Conservation (phyloP, 768 basidiomycete species). For the Auriscalpium orientale region DNA sequence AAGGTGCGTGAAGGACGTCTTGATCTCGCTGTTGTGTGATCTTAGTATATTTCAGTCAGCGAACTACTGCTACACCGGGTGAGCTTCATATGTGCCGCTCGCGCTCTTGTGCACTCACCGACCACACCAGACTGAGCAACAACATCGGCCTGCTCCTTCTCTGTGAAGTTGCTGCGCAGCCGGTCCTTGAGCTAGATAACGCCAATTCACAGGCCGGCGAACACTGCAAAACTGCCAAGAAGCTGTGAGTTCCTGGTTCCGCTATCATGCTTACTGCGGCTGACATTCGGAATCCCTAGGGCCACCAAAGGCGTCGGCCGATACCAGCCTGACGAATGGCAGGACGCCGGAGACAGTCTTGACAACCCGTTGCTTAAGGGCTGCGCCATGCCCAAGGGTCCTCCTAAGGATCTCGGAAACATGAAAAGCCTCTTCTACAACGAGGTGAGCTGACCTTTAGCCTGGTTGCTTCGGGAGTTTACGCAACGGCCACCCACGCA, state of each 20-base stretch:
- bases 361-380: slow-evolving; percentile 43
- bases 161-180: slow-evolving; percentile 53
- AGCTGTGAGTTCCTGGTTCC: background rate
- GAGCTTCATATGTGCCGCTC: slow-evolving; percentile 14
- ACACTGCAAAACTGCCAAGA: slow-evolving; percentile 31
- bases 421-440: slow-evolving; percentile 41
- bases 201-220: slow-evolving; percentile 45
- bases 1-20: slow-evolving; percentile 31
- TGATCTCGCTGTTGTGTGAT: no score
- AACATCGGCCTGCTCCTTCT: slow-evolving; percentile 48
- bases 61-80: slow-evolving; percentile 47
- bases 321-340: slow-evolving; percentile 47
- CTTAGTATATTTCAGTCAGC: slow-evolving; percentile 34
- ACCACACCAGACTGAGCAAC: slow-evolving; percentile 36
- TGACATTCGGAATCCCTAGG: slow-evolving; percentile 20
- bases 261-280: background rate
- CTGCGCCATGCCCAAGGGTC: slow-evolving; percentile 54
- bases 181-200: slow-evolving; percentile 39
- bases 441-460: slow-evolving; percentile 34
- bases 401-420: slow-evolving; percentile 25
- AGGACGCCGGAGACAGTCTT: slow-evolving; percentile 47
- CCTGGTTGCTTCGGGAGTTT: background rate
- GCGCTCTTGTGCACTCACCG: background rate
- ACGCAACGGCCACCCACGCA: slow-evolving; percentile 15
- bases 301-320: slow-evolving; percentile 49